phyloP scores from a whole-genome alignment of 148 eudicot species.

The Heliamphora exappendiculata region DNA sequence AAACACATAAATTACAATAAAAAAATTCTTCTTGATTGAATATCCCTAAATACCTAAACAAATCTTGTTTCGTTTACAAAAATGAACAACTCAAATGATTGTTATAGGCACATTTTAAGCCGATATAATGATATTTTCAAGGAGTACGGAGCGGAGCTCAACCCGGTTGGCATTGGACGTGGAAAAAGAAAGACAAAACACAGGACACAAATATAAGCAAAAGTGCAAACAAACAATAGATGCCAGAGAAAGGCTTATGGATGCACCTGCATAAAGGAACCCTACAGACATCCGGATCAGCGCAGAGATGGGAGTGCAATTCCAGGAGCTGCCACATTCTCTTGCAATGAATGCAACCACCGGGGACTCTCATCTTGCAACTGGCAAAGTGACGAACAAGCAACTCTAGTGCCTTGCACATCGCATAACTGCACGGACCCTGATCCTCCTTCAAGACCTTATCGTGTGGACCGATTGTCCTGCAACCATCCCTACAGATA shows the following conservation, averaged over 20 bases:
- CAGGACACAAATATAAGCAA: neutral
- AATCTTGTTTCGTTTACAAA: too few species aligned
- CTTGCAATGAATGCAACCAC: slow-evolving; percentile 84
- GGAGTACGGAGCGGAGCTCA: too few species aligned
- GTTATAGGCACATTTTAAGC: too few species aligned
- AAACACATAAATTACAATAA: too few species aligned
- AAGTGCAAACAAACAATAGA: neutral
- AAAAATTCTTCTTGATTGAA: too few species aligned
- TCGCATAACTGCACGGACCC: slow-evolving; percentile 50
- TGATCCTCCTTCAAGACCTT: slow-evolving; percentile 46
- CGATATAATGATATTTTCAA: too few species aligned
- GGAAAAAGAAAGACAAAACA: neutral
- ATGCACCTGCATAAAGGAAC: slow-evolving; percentile 92
- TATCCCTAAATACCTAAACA: too few species aligned
- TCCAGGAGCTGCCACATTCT: slow-evolving; percentile 92
- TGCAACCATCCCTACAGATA: slow-evolving; percentile 83
- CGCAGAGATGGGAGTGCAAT: slow-evolving; percentile 76
- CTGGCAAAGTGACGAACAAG: slow-evolving; percentile 78
- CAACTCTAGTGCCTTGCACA: slow-evolving; percentile 70
- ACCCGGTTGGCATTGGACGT: neutral
- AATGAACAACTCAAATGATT: too few species aligned
- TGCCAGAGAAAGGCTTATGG: neutral
- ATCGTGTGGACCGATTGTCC: slow-evolving; percentile 76
- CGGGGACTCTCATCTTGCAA: slow-evolving; percentile 69
- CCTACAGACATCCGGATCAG: slow-evolving; percentile 52